Conservation (phyloP, 2,329 filamentous ascomycete genomes). For the Pestalotiopsis sp. region DNA sequence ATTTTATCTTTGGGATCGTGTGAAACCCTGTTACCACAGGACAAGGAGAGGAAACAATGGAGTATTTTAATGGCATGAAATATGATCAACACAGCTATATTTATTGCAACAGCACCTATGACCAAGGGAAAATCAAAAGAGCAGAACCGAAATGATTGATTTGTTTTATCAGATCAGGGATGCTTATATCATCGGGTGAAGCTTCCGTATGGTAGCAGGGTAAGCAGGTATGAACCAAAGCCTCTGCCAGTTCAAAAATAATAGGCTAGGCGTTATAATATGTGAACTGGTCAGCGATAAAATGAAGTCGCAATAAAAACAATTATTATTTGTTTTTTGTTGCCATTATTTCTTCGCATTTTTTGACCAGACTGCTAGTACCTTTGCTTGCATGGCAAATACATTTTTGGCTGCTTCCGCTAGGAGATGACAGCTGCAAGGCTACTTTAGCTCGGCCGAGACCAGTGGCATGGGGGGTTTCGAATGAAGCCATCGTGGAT, state of each 20-base stretch:
- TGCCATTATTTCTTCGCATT: too few species aligned
- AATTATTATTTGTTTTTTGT: neutral
- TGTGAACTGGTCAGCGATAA: neutral
- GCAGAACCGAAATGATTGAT: neutral
- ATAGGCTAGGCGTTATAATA: too few species aligned
- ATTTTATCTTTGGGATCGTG: neutral
- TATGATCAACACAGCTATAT: too few species aligned
- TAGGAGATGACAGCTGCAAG: neutral
- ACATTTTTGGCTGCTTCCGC: neutral
- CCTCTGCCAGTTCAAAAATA: too few species aligned
- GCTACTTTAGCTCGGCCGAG: neutral
- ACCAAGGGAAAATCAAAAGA: too few species aligned
- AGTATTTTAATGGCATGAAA: too few species aligned
- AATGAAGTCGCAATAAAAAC: neutral
- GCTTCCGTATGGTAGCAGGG: too few species aligned
- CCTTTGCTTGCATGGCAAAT: neutral
- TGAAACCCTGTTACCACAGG: neutral
- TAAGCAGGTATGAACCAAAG: too few species aligned
- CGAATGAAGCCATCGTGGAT: constrained; percentile 6
- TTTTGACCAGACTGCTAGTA: neutral
- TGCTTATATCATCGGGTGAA: too few species aligned
- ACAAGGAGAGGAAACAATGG: neutral
- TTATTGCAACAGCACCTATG: too few species aligned
- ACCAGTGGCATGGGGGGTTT: neutral
- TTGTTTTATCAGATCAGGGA: neutral